Evolutionary conservation across 2,329 filamentous ascomycete genomes (phyloP).

Genomic region (Colletotrichum australisinense): DNA sequence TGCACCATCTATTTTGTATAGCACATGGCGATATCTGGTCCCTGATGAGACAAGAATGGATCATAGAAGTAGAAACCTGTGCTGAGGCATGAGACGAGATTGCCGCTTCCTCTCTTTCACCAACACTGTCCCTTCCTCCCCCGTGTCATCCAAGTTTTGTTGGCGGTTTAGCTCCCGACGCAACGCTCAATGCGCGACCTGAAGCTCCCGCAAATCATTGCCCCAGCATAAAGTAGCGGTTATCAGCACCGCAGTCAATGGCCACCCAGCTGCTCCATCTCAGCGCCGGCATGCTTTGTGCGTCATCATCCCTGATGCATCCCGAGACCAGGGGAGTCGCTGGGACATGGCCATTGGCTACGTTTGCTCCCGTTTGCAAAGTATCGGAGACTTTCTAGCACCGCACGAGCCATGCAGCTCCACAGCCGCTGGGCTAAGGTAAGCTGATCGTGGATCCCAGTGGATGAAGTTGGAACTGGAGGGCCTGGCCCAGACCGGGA

Average conservation of each 20-base stretch:
- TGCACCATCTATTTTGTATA: background rate
- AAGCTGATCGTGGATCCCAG: slow-evolving; percentile 3
- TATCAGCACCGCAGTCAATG: slow-evolving; percentile 17
- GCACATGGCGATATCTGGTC: background rate
- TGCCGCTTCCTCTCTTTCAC: background rate
- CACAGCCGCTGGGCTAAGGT: slow-evolving; percentile 6
- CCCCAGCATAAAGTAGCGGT: slow-evolving; percentile 3
- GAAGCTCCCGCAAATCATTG: background rate
- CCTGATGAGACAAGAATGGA: background rate
- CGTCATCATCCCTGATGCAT: slow-evolving; percentile 34
- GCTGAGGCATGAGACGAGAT: slow-evolving; percentile 23
- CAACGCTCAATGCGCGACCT: background rate
- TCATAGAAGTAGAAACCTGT: background rate
- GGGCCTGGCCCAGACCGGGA: slow-evolving; percentile 16
- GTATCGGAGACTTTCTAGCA: slow-evolving; percentile 31
- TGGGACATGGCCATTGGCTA: slow-evolving; percentile 33
- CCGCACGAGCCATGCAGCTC: slow-evolving; percentile 20
- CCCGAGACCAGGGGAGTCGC: slow-evolving; percentile 20
- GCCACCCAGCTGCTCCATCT: slow-evolving; percentile 4
- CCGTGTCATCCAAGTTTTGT: background rate
- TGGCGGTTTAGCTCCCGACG: background rate
- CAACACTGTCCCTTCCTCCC: background rate
- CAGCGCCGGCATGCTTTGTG: slow-evolving; percentile 23
- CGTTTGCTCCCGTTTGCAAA: background rate
- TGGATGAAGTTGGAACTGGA: background rate